Evolutionary conservation across 495 filamentous ascomycete species (phyloP).

Genomic region (Penicillium simplicissimum): DNA sequence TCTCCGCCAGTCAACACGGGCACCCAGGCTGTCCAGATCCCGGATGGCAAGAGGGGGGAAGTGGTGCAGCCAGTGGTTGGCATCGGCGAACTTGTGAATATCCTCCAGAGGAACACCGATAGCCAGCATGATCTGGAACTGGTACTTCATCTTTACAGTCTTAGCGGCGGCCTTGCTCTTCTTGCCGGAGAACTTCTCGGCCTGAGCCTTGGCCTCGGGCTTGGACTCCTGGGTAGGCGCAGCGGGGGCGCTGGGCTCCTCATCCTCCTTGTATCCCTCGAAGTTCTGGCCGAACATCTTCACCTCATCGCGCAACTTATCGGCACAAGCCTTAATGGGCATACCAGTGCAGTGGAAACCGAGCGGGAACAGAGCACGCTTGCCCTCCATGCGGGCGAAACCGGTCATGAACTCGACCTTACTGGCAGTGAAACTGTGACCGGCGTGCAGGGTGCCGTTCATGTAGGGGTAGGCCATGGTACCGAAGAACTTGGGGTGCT

Average conservation of each 20-base stretch:
- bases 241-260: slow-evolving; percentile 45
- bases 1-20: slow-evolving; percentile 87
- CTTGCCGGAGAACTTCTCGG: slow-evolving; percentile 88
- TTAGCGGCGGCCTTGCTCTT: slow-evolving; percentile 95
- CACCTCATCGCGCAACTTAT: slow-evolving; percentile 88
- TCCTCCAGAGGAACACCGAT: slow-evolving; percentile 80
- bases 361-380: slow-evolving; percentile 79
- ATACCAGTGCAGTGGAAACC: slow-evolving; percentile 98
- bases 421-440: slow-evolving; percentile 83
- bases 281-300: slow-evolving; percentile 88
- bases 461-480: slow-evolving; percentile 96
- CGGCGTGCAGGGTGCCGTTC: slow-evolving; percentile 92
- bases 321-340: slow-evolving; percentile 96
- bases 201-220: slow-evolving; percentile 67
- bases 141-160: slow-evolving; percentile 84
- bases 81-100: slow-evolving; percentile 89
- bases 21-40: slow-evolving; percentile 81
- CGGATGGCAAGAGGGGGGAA: slow-evolving; percentile 82
- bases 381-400: slow-evolving; percentile 85
- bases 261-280: slow-evolving; percentile 66
- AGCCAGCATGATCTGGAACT: slow-evolving; percentile 87
- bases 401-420: slow-evolving; percentile 91
- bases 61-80: slow-evolving; percentile 81
- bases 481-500: slow-evolving; percentile 88
- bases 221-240: slow-evolving; percentile 54